Conservation (phyloP, 768 basidiomycete genomes). For the Strobilomyces dryophilus region DNA sequence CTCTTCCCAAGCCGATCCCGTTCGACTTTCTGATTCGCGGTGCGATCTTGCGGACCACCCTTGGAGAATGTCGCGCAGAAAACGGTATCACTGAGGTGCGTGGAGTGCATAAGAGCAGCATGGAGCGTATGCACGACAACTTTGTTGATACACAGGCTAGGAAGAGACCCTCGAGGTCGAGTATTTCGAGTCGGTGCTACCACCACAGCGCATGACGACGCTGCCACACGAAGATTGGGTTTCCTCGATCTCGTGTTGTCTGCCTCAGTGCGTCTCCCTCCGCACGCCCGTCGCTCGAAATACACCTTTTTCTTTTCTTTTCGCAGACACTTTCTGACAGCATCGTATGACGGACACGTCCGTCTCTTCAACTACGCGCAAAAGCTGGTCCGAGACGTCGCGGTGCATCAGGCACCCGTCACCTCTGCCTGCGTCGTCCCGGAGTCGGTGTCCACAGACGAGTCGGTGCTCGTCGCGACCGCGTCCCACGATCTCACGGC, state of each 20-base stretch:
- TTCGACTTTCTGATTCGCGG: conserved; percentile 91
- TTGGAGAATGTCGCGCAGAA: conserved; percentile 73
- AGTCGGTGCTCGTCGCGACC: conserved; percentile 49
- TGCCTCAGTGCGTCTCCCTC: conserved; percentile 12
- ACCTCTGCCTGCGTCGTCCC: conserved; percentile 61
- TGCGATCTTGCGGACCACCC: conserved; percentile 65
- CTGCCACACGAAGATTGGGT: conserved; percentile 94
- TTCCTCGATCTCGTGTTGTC: conserved; percentile 23
- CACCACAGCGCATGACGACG: conserved; percentile 75
- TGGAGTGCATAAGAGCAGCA: not conserved
- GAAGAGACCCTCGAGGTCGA: conserved; percentile 92
- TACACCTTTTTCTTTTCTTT: not conserved
- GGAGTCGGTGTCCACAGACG: conserved; percentile 20
- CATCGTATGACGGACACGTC: conserved; percentile 76
- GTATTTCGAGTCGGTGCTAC: conserved; percentile 86
- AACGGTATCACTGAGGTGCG: conserved; percentile 67
- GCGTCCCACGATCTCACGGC: conserved; percentile 80
- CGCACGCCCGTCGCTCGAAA: not conserved
- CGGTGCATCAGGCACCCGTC: conserved; percentile 61
- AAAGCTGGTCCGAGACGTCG: conserved; percentile 44
- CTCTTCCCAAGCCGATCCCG: conserved; percentile 68
- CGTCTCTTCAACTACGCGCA: conserved; percentile 73
- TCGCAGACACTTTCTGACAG: conserved; percentile 64
- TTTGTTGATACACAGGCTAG: conserved; percentile 33
- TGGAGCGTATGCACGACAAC: not conserved